Evolutionary conservation across 768 basidiomycete genomes (phyloP).

Genomic region (Mycena galericulata): DNA sequence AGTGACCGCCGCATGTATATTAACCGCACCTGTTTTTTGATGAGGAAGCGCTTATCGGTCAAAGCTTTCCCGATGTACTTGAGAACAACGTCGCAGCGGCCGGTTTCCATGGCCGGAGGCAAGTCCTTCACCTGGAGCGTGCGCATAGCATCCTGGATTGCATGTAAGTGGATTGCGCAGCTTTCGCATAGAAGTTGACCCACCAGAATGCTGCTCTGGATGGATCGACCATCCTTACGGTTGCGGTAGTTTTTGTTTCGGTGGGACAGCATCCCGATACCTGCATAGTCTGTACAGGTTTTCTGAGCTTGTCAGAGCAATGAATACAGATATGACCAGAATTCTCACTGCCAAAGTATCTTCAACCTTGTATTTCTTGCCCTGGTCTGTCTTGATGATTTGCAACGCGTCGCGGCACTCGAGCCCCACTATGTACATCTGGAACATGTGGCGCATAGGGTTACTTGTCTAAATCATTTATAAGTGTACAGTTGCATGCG

Average conservation of each 20-base stretch:
- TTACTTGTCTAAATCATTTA: background rate
- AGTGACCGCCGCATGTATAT: background rate
- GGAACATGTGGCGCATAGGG: background rate
- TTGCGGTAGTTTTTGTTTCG: slow-evolving; percentile 6
- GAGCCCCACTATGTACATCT: background rate
- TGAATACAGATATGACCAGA: background rate
- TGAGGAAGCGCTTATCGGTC: background rate
- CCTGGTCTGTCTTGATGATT: background rate
- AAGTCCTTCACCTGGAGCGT: background rate
- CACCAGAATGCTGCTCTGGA: background rate
- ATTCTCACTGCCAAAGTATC: background rate
- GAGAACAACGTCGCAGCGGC: background rate
- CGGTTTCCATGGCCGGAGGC: slow-evolving; percentile 2
- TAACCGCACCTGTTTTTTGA: background rate
- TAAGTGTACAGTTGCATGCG: background rate
- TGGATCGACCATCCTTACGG: background rate
- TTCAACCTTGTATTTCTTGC: background rate
- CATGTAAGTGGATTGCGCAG: no score
- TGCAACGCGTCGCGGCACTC: background rate
- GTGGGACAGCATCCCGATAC: background rate
- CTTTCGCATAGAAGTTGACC: background rate
- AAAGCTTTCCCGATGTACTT: background rate
- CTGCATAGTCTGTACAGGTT: background rate
- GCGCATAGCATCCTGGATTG: slow-evolving; percentile 5
- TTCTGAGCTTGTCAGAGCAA: background rate